These are phyloP conservation scores for Cryptomeria japonica DNA, from an alignment of 75 land plant genomes.

Conservation along the genomic window DNA sequence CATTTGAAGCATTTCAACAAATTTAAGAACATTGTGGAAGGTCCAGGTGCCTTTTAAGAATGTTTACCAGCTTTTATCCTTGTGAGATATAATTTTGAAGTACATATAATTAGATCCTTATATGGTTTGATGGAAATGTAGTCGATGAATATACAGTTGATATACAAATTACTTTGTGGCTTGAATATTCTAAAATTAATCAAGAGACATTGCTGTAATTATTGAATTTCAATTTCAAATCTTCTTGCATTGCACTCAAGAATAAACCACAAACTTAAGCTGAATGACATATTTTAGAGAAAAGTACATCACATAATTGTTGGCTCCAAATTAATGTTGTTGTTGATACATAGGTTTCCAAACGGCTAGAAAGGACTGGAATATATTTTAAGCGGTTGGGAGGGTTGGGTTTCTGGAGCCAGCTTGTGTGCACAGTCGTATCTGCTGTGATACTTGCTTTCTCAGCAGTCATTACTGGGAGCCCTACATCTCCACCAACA, in stretches of 20 bases:
- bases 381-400: constrained; percentile 90
- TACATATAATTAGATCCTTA: background rate
- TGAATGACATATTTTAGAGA: background rate
- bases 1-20: background rate
- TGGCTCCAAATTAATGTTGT: background rate
- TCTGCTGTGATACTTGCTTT: constrained; percentile 94
- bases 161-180: background rate
- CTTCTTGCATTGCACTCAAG: background rate
- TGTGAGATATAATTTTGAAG: background rate
- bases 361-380: constrained; percentile 78
- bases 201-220: background rate
- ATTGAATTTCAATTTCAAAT: background rate
- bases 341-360: constrained; percentile 65
- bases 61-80: background rate
- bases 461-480: constrained; percentile 82
- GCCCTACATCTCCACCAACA: constrained; percentile 79
- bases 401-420: constrained; percentile 92
- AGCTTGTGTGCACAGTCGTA: constrained; percentile 86
- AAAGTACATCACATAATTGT: background rate
- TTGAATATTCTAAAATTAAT: background rate
- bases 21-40: background rate
- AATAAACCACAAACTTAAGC: background rate
- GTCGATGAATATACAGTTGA: background rate
- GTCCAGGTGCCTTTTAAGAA: background rate
- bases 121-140: background rate